Conservation (phyloP, 2,329 filamentous ascomycete genomes). For the Chaetoscypha palmicola region DNA sequence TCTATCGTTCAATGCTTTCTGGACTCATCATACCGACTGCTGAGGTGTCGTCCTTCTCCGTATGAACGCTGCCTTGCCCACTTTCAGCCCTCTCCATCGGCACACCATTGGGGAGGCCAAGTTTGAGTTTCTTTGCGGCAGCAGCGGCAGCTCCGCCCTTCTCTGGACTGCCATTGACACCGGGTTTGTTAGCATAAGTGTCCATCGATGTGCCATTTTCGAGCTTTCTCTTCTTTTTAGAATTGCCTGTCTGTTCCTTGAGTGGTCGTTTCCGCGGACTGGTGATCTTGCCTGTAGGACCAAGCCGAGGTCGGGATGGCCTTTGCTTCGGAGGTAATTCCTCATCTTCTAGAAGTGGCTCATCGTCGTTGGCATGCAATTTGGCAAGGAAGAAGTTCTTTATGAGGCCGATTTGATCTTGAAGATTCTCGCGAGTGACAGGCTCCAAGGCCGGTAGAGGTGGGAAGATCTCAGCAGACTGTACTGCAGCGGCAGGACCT, state of each 20-base stretch:
- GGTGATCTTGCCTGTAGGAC: constrained; percentile 75
- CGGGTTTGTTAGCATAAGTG: constrained; percentile 24
- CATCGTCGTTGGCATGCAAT: constrained; percentile 73
- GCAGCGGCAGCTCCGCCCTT: constrained; percentile 37
- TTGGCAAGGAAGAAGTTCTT: constrained; percentile 89
- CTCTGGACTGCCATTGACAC: constrained; percentile 33
- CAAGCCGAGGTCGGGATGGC: constrained; percentile 54
- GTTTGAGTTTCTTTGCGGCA: constrained; percentile 47
- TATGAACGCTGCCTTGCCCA: constrained; percentile 49
- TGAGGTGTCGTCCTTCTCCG: constrained; percentile 61
- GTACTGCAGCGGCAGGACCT: constrained; percentile 52
- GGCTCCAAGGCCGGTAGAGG: constrained; percentile 64
- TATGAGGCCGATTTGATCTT: constrained; percentile 76
- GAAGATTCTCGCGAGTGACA: constrained; percentile 70
- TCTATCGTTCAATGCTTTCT: constrained; percentile 47
- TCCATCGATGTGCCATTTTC: constrained; percentile 41
- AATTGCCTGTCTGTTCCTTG: constrained; percentile 73
- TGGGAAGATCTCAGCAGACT: constrained; percentile 49
- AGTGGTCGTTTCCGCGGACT: constrained; percentile 76
- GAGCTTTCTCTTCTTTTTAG: constrained; percentile 82
- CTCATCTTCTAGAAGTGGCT: constrained; percentile 86
- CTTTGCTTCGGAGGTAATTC: constrained; percentile 87
- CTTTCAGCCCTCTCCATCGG: constrained; percentile 53
- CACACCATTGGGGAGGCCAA: constrained; percentile 24
- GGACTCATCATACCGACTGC: constrained; percentile 77